Percentiles rank a stretch among this genome's conserved stretches.
Evolutionary conservation across 2,329 filamentous ascomycete genomes (phyloP).

Genomic region (Xylariaceae sp.): DNA sequence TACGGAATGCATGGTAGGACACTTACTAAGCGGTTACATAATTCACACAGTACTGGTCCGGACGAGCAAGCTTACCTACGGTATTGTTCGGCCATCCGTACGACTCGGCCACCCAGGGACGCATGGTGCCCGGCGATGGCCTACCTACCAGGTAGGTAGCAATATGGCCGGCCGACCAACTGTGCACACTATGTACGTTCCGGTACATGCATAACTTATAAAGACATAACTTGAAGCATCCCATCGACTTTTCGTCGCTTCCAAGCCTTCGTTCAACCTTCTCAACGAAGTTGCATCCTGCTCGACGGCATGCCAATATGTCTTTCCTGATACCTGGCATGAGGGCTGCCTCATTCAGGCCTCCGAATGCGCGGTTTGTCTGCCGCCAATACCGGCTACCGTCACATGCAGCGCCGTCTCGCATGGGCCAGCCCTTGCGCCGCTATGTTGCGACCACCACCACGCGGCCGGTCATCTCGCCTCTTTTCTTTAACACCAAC

Average conservation of each 20-base stretch:
- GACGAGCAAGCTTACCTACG: too few species aligned
- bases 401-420: slow-evolving; percentile 33
- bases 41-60: too few species aligned
- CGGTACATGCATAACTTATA: too few species aligned
- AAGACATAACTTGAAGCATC: too few species aligned
- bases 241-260: background rate
- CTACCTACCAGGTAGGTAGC: too few species aligned
- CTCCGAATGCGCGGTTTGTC: slow-evolving; percentile 40
- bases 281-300: background rate
- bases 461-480: slow-evolving; percentile 5
- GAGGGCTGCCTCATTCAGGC: slow-evolving; percentile 39
- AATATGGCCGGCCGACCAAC: slow-evolving; percentile 17
- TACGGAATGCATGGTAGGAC: too few species aligned
- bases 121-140: too few species aligned
- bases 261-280: background rate
- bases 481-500: slow-evolving; percentile 23
- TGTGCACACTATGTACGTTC: too few species aligned
- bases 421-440: slow-evolving; percentile 35
- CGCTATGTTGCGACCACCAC: slow-evolving; percentile 36
- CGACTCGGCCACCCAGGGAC: too few species aligned
- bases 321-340: slow-evolving; percentile 41
- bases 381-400: slow-evolving; percentile 47
- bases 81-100: too few species aligned
- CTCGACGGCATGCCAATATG: slow-evolving; percentile 31
- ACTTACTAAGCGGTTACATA: too few species aligned